Base-by-base conservation (phyloP, 2,329 filamentous ascomycete genomes). In the Trichoderma sp. region DNA sequence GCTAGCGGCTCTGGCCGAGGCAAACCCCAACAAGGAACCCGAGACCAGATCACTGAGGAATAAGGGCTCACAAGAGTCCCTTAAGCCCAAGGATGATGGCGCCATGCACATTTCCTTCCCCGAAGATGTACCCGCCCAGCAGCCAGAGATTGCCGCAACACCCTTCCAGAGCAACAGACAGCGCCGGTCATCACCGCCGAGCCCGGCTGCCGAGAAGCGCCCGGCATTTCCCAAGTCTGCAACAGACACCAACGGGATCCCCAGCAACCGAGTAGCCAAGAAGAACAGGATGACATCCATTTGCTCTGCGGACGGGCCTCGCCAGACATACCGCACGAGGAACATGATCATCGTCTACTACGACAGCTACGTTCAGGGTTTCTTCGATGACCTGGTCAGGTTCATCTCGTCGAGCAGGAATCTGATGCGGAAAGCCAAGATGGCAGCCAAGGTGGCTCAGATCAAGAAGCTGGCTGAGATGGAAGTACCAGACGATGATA, bases 291-390 rank as follows among this genome's bases (percentile, higher is more conserved):
- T 88, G 14, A 84, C 88, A 29, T 91, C 89, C 0, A 84, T 90
- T 78, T 79, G 87, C 68, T 90, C 88, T 59, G 85, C 83, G 45
- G 85, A 85, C 50, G 88, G 89, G 12, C 82, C 84, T 2, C 82
- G 86, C 1, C 83, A 86, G 12, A 90, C 91, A 6, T 93, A 93
- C 82, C 91, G 93, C 73, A 91, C 91, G 4, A 90, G 93, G 78
- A 92, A 89, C 75, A 93, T 94, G 88, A 92, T 96, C 56, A 92
- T 97, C 56, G 93, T 98, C n/a, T 95, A 95, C 84, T 98, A 98
- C 82, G 95, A 98, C 82, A 94, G 93, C 79, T 92, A 94, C 77
- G 92, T 97, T 4, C 95, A 98, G 82, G 91, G 91, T 68, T 91
- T 93, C 53, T 95, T 98, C 78, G 95, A 97, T 80, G 89, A 93